Evolutionary conservation across 1,284 basidiomycete species (phyloP).

Genomic region (Naganishia albida): DNA sequence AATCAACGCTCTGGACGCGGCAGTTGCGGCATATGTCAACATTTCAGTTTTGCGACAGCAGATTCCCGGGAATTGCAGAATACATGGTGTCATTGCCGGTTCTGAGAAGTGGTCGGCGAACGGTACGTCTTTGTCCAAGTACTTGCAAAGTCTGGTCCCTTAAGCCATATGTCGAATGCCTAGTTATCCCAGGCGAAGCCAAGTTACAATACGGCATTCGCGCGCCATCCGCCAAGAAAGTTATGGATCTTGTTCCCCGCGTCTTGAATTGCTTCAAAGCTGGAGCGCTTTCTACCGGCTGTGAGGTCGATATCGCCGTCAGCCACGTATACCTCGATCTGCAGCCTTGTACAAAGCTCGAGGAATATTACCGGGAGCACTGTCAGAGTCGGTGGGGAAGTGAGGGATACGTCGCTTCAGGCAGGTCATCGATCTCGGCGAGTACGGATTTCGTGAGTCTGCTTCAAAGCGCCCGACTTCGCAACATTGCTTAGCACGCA

Average conservation of each 20-base stretch:
- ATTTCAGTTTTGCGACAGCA: slow-evolving; percentile 56
- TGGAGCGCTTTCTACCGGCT: slow-evolving; percentile 51
- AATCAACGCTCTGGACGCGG: slow-evolving; percentile 57
- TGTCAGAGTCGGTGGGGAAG: slow-evolving; percentile 27
- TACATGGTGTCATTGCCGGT: slow-evolving; percentile 53
- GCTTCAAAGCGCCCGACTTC: no score
- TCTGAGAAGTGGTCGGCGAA: slow-evolving; percentile 45
- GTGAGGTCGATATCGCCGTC: slow-evolving; percentile 36
- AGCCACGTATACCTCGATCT: slow-evolving; percentile 44
- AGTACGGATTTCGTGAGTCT: slow-evolving; percentile 30
- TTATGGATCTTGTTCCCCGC: slow-evolving; percentile 39
- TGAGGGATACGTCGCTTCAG: slow-evolving; percentile 6
- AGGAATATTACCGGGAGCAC: slow-evolving; percentile 34
- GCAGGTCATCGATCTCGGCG: slow-evolving; percentile 14
- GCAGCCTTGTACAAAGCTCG: slow-evolving; percentile 39
- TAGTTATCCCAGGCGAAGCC: slow-evolving; percentile 51
- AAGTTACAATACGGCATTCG: slow-evolving; percentile 48
- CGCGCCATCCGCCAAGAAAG: slow-evolving; percentile 42
- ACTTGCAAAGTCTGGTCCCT: neutral
- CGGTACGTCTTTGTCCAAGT: slow-evolving; percentile 29
- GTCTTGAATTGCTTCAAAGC: slow-evolving; percentile 51
- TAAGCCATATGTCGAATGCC: slow-evolving; percentile 4
- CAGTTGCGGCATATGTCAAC: slow-evolving; percentile 54
- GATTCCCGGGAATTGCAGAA: slow-evolving; percentile 46
- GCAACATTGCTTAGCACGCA: neutral